Evolutionary conservation across 768 basidiomycete genomes (phyloP), one percentile per base, ranked within the genome.

Genomic region (Imleria badia): DNA sequence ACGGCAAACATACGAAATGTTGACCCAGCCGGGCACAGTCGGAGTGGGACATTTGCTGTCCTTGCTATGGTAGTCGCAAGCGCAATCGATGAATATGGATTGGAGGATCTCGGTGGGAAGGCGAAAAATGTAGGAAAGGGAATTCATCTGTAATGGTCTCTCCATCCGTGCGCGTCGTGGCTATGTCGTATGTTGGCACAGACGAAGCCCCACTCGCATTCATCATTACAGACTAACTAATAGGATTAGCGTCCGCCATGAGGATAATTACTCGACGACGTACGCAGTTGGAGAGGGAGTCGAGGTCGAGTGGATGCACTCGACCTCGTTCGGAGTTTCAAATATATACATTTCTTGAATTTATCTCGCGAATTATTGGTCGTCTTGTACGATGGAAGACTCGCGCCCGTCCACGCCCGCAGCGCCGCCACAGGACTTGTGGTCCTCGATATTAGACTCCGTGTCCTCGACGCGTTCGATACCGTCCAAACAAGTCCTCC

Each of bases 381-480:
- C 36, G 8, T 10, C 34, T n/a, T 51, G 44, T 23, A 60, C 55
- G 49, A 76, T 77, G 76, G 66, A 72, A 30, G 72, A 68, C 19
- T 79, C 78, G 55, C 82, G 87, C 41, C 76, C 86, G 20, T 79
- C 85, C n/a, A 80, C 87, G 22, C 89, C 89, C 55, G 85, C 84
- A 43, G 81, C 83, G 15, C 87, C 86, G 6, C 88, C 87, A 0
- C 82, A 85, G 60, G 90, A 95, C 62, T 75, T 98, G 38, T 98
- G 96, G 96, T 89, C 86, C 3, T 90, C 91, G 13, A 98, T 98
- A 61, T 80, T 98, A 6, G 86, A 94, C 72, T 86, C 87, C 13
- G 87, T 96, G 23, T 90, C 92, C 2, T 84, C 85, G 29, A 83
- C 88, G 35, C 82, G 91, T 49, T 83, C 87, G 12, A 89, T 85